phyloP scores from a whole-genome alignment of 73 alveolate genomes.

The Breviolum minutum region DNA sequence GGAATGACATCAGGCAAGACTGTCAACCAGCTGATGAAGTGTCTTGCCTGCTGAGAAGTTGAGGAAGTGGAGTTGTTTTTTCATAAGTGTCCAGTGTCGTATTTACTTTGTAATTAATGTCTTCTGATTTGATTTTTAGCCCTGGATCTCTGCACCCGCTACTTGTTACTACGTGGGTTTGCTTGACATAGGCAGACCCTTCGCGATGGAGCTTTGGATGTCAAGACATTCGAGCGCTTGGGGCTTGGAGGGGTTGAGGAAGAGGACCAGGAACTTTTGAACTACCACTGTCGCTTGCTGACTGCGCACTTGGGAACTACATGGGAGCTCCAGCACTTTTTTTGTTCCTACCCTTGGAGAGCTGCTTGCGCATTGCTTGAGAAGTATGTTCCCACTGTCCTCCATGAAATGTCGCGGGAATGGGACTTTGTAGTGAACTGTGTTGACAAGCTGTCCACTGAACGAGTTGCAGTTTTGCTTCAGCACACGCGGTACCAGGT shows the following conservation, averaged over 20 bases:
- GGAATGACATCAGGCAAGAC: neutral
- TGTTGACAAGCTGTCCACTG: neutral
- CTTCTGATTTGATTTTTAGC: neutral
- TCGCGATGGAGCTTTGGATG: neutral
- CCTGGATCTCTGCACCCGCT: neutral
- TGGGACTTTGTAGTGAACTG: neutral
- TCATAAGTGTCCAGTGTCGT: neutral
- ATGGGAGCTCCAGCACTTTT: neutral
- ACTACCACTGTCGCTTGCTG: neutral
- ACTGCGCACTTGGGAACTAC: conserved; percentile 17
- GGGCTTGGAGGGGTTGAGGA: neutral
- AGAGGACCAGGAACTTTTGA: neutral
- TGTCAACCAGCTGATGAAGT: neutral
- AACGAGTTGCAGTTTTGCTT: neutral
- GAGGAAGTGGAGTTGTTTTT: no score
- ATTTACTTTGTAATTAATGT: neutral
- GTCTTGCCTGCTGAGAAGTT: no score
- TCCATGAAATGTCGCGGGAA: neutral
- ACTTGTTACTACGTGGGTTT: neutral
- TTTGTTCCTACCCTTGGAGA: neutral
- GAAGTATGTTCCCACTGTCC: neutral
- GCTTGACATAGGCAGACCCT: neutral
- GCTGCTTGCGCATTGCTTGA: neutral
- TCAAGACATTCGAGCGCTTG: neutral
- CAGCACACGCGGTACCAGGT: conserved; percentile 15